These are phyloP conservation scores for Eucalyptus urophylla DNA, from an alignment of 345 rosid species.

Conservation along the genomic window DNA sequence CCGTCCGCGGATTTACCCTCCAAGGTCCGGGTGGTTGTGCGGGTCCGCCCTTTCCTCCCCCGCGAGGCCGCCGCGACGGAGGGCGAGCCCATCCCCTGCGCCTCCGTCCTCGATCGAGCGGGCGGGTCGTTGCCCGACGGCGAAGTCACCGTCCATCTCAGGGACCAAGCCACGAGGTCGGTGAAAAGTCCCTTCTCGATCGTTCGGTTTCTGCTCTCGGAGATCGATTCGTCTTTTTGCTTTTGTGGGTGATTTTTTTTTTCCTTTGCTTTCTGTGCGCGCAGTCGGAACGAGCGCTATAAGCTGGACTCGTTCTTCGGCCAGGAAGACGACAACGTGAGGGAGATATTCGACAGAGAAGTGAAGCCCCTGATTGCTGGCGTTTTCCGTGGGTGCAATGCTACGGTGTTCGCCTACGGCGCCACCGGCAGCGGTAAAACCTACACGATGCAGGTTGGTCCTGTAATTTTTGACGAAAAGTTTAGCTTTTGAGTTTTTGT, in stretches of 20 bases:
- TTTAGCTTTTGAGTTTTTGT: not conserved
- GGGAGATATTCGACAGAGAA: constrained; percentile 57
- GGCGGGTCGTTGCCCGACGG: not conserved
- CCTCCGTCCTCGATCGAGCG: constrained; percentile 30
- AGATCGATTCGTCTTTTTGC: not conserved
- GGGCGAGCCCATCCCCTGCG: constrained; percentile 17
- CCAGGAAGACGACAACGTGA: constrained; percentile 48
- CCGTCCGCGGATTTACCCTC: constrained; percentile 4
- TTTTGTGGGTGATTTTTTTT: not conserved
- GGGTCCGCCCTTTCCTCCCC: constrained; percentile 73
- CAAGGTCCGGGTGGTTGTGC: constrained; percentile 47
- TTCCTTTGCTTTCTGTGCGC: not conserved
- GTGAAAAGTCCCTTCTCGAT: not conserved
- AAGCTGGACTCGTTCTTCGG: constrained; percentile 73
- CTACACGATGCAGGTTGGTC: constrained; percentile 77
- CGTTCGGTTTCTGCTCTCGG: not conserved
- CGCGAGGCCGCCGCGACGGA: constrained; percentile 17
- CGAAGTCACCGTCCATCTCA: constrained; percentile 57
- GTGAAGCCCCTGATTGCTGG: constrained; percentile 56
- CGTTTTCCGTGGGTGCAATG: constrained; percentile 56
- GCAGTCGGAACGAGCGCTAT: constrained; percentile 69
- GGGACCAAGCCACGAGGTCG: constrained; percentile 66
- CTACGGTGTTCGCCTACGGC: constrained; percentile 86
- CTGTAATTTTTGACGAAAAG: not conserved
- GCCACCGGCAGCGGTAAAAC: constrained; percentile 98